Percentiles rank a stretch among this genome's conserved stretches.
Conservation (phyloP, 2,329 filamentous ascomycete genomes). For the Myriangium duriaei region DNA sequence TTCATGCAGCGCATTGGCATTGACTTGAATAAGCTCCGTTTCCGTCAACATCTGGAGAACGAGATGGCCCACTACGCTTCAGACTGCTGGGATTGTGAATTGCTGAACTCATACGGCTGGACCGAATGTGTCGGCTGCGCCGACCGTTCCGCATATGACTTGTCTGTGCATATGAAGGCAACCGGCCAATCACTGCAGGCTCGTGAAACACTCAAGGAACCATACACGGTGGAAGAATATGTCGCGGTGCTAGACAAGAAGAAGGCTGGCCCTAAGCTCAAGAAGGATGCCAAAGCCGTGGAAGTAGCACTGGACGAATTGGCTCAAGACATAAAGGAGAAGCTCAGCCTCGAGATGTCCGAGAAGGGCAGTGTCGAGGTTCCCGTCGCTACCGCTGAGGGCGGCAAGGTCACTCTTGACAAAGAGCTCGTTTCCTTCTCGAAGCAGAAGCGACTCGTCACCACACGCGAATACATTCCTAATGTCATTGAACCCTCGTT, state of each 20-base stretch:
- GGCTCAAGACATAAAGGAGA: slow-evolving; percentile 69
- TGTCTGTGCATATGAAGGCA: slow-evolving; percentile 85
- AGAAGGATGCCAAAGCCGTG: slow-evolving; percentile 81
- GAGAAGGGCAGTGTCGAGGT: slow-evolving; percentile 64
- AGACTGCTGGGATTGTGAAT: slow-evolving; percentile 96
- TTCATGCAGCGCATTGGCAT: slow-evolving; percentile 84
- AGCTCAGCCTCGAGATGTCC: slow-evolving; percentile 60
- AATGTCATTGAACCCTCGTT: slow-evolving; percentile 88
- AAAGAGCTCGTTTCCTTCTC: slow-evolving; percentile 74
- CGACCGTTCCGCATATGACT: slow-evolving; percentile 86
- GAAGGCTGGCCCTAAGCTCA: slow-evolving; percentile 89
- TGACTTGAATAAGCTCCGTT: slow-evolving; percentile 77
- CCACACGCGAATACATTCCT: slow-evolving; percentile 80
- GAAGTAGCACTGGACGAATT: slow-evolving; percentile 66
- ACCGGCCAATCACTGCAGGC: slow-evolving; percentile 80
- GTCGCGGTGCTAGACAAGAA: slow-evolving; percentile 82
- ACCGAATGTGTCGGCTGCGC: slow-evolving; percentile 97
- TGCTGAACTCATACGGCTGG: slow-evolving; percentile 88
- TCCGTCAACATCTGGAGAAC: slow-evolving; percentile 91
- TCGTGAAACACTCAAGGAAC: slow-evolving; percentile 66
- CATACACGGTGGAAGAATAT: slow-evolving; percentile 74
- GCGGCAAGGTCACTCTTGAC: slow-evolving; percentile 65
- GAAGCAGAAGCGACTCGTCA: slow-evolving; percentile 69
- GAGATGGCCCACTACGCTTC: slow-evolving; percentile 89
- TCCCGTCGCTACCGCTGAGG: slow-evolving; percentile 53